A percentile compares a stretch with the other conserved stretches of the same genome.
These are phyloP conservation scores for Rubia peregrina DNA, from an alignment of 305 asterid species.

Conservation along the genomic window DNA sequence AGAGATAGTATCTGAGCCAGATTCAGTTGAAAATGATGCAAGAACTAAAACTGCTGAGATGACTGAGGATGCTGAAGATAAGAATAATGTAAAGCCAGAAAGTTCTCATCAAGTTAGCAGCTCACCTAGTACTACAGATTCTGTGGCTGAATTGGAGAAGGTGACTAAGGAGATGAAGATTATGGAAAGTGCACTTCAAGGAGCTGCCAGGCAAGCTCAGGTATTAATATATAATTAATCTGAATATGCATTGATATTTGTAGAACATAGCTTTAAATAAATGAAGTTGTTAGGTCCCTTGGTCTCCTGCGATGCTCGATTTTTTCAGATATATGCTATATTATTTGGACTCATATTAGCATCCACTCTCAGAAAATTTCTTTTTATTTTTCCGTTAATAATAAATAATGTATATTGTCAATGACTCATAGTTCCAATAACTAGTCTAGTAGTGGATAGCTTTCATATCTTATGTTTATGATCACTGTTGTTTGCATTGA, in stretches of 20 bases:
- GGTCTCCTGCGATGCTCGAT: background rate
- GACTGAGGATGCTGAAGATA: constrained; percentile 24
- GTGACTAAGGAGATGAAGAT: constrained; percentile 77
- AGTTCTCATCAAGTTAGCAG: constrained; percentile 33
- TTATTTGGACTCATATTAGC: background rate
- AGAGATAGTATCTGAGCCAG: constrained; percentile 28
- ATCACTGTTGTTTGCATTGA: no score
- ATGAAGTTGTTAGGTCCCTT: background rate
- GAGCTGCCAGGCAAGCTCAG: constrained; percentile 99
- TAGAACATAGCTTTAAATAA: background rate
- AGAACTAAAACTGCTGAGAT: constrained; percentile 31
- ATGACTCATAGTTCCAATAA: no score
- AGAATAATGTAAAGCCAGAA: constrained; percentile 33
- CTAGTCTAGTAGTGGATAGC: no score
- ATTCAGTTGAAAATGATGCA: constrained; percentile 30
- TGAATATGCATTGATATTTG: background rate
- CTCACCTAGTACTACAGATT: constrained; percentile 31
- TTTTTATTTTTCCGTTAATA: background rate
- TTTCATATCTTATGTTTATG: no score
- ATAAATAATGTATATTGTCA: no score
- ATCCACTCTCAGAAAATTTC: background rate
- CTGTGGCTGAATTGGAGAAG: constrained; percentile 59
- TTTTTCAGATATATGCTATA: background rate
- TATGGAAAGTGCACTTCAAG: constrained; percentile 91
- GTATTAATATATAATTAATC: constrained; percentile 26